Base-by-base conservation (phyloP, 495 filamentous ascomycete genomes). In the Cairneyella variabilis region DNA sequence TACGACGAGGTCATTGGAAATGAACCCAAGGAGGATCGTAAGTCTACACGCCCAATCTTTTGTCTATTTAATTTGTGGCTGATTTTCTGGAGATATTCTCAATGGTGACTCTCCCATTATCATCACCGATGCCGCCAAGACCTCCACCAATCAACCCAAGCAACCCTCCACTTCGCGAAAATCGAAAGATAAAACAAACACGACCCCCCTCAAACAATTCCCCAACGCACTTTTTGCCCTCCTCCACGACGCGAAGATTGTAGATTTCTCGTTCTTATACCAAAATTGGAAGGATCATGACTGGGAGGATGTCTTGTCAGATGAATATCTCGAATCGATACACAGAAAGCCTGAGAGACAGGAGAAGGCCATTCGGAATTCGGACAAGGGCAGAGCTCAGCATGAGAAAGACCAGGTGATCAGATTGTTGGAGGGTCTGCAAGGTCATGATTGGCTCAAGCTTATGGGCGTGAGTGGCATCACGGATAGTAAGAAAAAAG, bases 311-410 rank as follows among this genome's bases (percentile, higher is more conserved):
- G 86, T 88, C 0, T 72, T 95, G 10, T 69, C 77, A 28, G 89
- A 95, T 62, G 69, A 72, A 0, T 63, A 81, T 41, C 95, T 82
- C 66, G 78, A 83, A 55, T 75, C 78, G 1, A 74, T 84, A 0
- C 91, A 97, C 64, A 79, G 83, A 32, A 84, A 85, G 53, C 83
- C 88, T 47, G 89, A 95, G 62, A 76, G 91, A n/a, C 77, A 87
- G 61, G 93, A 99, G 69, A 95, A 92, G 60, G 87, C 91, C 25
- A 83, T 95, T 17, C 86, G 93, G 27, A 97, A 97, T 63, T 86
- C 92, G 34, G 95, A 97, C 65, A 90, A 87, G 62, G 90, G 93
- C 56, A 82, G 87, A 1, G 90, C 92, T 2, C 88, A 92, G 69
- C 91, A 97, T 75, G 90, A 97, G 63, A 89, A 90, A 58, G 83